Evolutionary conservation across 2,329 filamentous ascomycete genomes (phyloP), one percentile per base, ranked within the genome.

Genomic region (Thielaviopsis ethacetica): DNA sequence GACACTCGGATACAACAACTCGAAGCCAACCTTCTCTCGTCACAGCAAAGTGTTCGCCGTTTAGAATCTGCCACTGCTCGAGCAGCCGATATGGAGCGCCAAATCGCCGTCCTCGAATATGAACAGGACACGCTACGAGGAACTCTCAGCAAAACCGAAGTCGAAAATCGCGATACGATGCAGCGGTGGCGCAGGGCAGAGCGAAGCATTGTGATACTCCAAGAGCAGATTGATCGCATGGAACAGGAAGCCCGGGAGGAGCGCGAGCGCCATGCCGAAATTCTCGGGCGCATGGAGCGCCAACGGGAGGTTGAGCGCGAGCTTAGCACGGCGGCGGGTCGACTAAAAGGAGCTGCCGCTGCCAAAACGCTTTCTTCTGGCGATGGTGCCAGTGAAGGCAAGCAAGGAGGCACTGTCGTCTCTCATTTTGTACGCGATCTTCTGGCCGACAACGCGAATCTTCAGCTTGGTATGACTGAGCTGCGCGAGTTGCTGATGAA

Each of bases 361-460:
- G 77, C 79, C 27, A 85, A 82, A 64, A 82, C 82, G 2, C 72
- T 86, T 17, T 56, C 57, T 7, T 34, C 53, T 41, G 41, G 47
- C 12, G 53, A 58, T 19, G 57, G 44, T 13, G 44, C 47, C 9
- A 27, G 30, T 10, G 58, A 56, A 59, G 77, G 80, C 10, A 59
- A 59, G 22, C 30, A 30, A 15, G 30, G 27, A 38, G 53, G 52
- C 21, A 58, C 76, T 60, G 88, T 95, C 44, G 88, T 97, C n/a
- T 91, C 88, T 21, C 88, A 94, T 67, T 97, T 98, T 65, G 93
- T 98, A 59, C 89, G 91, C 64, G 93, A 97, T 68, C 87, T 98
- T 59, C 75, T 98, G 19, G 85, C 95, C 66, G 93, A 98, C 69
- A 98, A 98, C 67, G 89, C 91, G 10, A 95, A 89, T 65, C 74